Evolutionary conservation across 73 alveolate species (phyloP).

Genomic region (Vitrella brassicaformis): DNA sequence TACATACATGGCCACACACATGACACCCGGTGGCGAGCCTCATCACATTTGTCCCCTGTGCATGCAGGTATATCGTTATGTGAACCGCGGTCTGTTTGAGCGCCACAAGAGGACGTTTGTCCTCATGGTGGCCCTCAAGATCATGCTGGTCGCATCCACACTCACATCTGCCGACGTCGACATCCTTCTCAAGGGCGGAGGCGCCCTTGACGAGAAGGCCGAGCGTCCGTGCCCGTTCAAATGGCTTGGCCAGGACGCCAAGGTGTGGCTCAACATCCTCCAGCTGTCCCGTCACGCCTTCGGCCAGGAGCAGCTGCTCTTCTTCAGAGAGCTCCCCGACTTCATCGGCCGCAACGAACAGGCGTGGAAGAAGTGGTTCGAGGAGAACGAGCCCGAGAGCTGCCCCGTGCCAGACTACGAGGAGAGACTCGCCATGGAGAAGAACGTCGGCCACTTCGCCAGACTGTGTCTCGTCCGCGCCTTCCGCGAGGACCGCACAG

Average conservation of each 20-base stretch:
- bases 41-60: too few species aligned
- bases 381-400: slow-evolving; percentile 78
- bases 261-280: slow-evolving; percentile 88
- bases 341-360: slow-evolving; percentile 55
- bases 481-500: slow-evolving; percentile 92
- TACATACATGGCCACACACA: too few species aligned
- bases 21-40: too few species aligned
- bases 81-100: slow-evolving; percentile 98
- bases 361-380: slow-evolving; percentile 66
- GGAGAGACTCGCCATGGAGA: slow-evolving; percentile 78
- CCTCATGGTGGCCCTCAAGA: slow-evolving; percentile 89
- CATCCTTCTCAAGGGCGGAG: slow-evolving; percentile 92
- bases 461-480: slow-evolving; percentile 61
- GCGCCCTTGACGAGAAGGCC: slow-evolving; percentile 79
- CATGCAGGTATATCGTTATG: slow-evolving; percentile 94
- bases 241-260: slow-evolving; percentile 77
- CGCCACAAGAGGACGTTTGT: slow-evolving; percentile 95
- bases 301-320: slow-evolving; percentile 77
- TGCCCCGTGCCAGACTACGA: slow-evolving; percentile 83
- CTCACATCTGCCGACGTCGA: slow-evolving; percentile 75
- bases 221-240: slow-evolving; percentile 82
- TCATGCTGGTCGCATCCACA: slow-evolving; percentile 87
- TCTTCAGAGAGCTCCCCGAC: slow-evolving; percentile 71
- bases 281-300: slow-evolving; percentile 92
- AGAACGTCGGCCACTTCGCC: slow-evolving; percentile 55